phyloP scores from a whole-genome alignment of 805 yeast genomes.

The Torulaspora microellipsoides region DNA sequence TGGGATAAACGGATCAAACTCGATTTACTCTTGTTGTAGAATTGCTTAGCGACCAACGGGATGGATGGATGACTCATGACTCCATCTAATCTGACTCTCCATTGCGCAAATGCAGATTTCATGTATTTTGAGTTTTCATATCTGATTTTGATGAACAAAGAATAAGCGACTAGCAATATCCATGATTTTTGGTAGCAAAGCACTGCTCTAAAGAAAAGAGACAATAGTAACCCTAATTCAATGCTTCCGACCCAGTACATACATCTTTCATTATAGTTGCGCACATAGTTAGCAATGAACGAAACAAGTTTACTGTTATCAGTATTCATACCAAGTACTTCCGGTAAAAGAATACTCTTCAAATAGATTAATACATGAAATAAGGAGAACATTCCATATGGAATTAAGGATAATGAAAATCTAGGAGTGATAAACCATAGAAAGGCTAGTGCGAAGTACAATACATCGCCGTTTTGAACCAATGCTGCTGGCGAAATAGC shows the following conservation, averaged over 20 bases:
- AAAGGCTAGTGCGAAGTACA: constrained; percentile 58
- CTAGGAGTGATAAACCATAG: constrained; percentile 56
- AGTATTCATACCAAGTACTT: constrained; percentile 33
- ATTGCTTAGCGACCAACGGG: constrained; percentile 45
- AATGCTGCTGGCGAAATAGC: constrained; percentile 24
- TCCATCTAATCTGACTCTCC: constrained; percentile 66
- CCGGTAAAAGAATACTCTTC: constrained; percentile 63
- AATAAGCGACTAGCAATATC: constrained; percentile 49
- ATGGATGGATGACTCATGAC: constrained; percentile 48
- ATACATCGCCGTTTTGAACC: constrained; percentile 62
- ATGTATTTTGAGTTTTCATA: constrained; percentile 72
- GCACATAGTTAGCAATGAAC: constrained; percentile 42
- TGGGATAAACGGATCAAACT: constrained; percentile 10
- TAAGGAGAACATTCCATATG: constrained; percentile 70
- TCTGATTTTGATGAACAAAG: constrained; percentile 68
- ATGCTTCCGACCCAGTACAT: constrained; percentile 55
- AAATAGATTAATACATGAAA: constrained; percentile 78
- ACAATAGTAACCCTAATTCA: constrained; percentile 44
- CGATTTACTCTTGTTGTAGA: constrained; percentile 48
- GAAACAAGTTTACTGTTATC: constrained; percentile 29
- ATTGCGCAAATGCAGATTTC: constrained; percentile 58
- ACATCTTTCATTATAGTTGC: constrained; percentile 52
- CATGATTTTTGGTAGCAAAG: constrained; percentile 62
- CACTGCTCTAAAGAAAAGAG: constrained; percentile 48
- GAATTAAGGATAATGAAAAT: constrained; percentile 57